Evolutionary conservation across 495 filamentous ascomycete genomes (phyloP).

Genomic region (Penicillium alfredii): DNA sequence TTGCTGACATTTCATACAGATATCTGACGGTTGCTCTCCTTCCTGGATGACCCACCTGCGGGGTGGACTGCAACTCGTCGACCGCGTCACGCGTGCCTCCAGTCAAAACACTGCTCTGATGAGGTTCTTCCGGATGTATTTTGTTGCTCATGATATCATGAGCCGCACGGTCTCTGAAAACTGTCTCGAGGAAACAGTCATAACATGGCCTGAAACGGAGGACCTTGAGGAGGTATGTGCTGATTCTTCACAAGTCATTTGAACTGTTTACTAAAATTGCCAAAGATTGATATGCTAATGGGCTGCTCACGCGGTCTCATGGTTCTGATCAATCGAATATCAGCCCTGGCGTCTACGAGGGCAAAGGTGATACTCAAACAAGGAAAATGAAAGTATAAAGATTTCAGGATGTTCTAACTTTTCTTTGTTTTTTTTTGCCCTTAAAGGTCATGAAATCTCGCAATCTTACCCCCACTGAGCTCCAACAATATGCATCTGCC

Average conservation of each 20-base stretch:
- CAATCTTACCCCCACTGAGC: not conserved
- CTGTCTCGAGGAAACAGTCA: not conserved
- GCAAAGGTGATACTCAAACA: slow-evolving; percentile 1
- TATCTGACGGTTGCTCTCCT: slow-evolving; percentile 14
- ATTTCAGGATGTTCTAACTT: not conserved
- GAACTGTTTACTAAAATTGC: too few species aligned
- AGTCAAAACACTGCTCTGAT: slow-evolving; percentile 1
- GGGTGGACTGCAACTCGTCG: slow-evolving; percentile 9
- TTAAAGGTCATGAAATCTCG: not conserved
- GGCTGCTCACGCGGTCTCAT: slow-evolving; percentile 18
- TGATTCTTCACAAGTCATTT: too few species aligned
- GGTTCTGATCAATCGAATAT: slow-evolving; percentile 10
- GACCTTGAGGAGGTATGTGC: slow-evolving; percentile 18
- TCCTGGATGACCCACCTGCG: slow-evolving; percentile 17
- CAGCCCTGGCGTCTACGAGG: slow-evolving; percentile 5
- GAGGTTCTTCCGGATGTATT: slow-evolving; percentile 18
- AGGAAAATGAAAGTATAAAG: too few species aligned
- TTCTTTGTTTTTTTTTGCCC: not conserved
- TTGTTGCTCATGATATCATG: slow-evolving; percentile 20
- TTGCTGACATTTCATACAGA: slow-evolving; percentile 1
- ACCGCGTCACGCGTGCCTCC: not conserved
- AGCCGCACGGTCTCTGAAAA: slow-evolving; percentile 7
- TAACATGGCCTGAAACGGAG: slow-evolving; percentile 11
- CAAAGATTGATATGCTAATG: slow-evolving; percentile 13
- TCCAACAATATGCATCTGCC: not conserved